Evolutionary conservation across 306 rosid genomes (phyloP), one percentile per base, ranked within the genome.

Genomic region (Mucuna pruriens): DNA sequence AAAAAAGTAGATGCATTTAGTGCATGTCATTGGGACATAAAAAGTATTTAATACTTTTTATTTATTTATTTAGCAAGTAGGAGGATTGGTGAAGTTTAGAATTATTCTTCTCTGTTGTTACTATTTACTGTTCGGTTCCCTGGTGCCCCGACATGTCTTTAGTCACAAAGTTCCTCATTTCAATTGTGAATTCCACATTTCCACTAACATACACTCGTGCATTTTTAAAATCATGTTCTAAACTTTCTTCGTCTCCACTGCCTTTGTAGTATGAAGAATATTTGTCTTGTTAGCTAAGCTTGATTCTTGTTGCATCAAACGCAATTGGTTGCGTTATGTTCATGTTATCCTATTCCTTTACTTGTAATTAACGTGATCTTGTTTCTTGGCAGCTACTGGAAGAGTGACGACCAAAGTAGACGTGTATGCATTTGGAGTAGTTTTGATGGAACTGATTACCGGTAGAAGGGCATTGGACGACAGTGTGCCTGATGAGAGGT

Each of bases 381-480:
- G 20, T 74, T 66, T 74, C 55, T 79, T 22, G 52, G 51, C 87
- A 93, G 97, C 97, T 26, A 93, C 97, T 0, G 97, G 97, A 70
- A 91, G 97, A 86, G 97, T 93, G 58, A 93, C 97, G 2, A 93
- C 97, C 15, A 91, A 93, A 86, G 97, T 93, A 15, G 97, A 93
- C 55, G 97, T 93, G 2, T 93, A 91, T 16, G 97, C 97, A 29
- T 93, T 91, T 55, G 97, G 97, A 57, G 97, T 93, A 71, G 97
- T 93, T 67, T 80, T 93, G 81, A 93, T 93, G 97, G 97, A 93
- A 74, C 71, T 93, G 57, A 79, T 93, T 40, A 91, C 91, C 0
- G 97, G 97, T 20, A 87, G 97, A 76, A 93, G 49, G 81, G 97
- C 97, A 5, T 80, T 93, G 69, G 97, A 93, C 44, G 97, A 93